Base-by-base conservation (phyloP, 345 rosid species). In the Triadica sebifera region DNA sequence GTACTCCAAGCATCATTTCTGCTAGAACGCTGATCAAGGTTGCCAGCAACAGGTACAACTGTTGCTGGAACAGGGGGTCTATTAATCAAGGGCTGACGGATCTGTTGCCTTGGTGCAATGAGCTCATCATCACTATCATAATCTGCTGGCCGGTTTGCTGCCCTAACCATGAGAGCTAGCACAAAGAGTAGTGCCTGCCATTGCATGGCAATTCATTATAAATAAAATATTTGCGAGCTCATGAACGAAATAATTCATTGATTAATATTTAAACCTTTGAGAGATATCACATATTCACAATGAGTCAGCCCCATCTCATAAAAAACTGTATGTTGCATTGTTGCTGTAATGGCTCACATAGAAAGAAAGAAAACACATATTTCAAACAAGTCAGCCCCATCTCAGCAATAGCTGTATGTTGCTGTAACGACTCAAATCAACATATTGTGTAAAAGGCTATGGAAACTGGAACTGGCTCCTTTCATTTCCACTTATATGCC, bases 1-100 rank as follows among this genome's bases (percentile, higher is more conserved):
- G 97, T 72, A 75, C 98, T 96, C 99, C 99, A 96, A 56, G 98
- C 97, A 85, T 96, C 99, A 78, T 85, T 96, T 83, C 98, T 90
- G 88, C 90, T 79, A 0, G 96, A 89, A 60, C 99, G 97, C 69
- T 90, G 89, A 80, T 96, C 99, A 74, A 85, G 83, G 75, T 92
- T 62, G 51, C 90, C 93, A 74, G 91, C 79, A 73, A 88, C 98
- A 47, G 98, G 97, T 58, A 84, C 93, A 71, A 93, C 99, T 3
- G 93, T 58, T 45, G 91, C 90, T 66, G 97, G 89, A 72, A 70
- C 79, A 5, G 91, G 85, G 50, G 88, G 93, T 53, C 96, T 84
- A 81, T 80, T 87, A 74, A 96, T 51, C 85, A 96, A 84, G 66
- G 98, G 99, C 83, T 91, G 97, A 46, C 89, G 86, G 75, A 91